Evolutionary conservation across 352 stramenopile species (phyloP).

Genomic region (Thraustochytrium sp.): DNA sequence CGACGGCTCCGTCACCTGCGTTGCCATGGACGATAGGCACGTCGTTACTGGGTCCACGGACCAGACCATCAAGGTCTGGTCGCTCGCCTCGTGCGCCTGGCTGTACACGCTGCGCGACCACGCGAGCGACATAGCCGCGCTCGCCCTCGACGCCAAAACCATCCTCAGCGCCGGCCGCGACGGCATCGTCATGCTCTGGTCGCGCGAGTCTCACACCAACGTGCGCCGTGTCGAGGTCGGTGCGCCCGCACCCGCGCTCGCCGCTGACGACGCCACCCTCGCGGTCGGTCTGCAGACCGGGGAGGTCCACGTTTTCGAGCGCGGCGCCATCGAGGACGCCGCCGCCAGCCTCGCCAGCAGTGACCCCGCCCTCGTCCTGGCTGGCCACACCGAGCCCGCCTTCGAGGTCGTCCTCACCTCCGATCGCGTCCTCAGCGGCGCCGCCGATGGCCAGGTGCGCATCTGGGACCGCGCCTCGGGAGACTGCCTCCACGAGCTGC

Average conservation of each 20-base stretch:
- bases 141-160: not conserved
- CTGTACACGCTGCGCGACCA: not conserved
- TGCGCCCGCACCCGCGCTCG: not conserved
- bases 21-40: not conserved
- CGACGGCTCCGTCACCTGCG: not conserved
- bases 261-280: not conserved
- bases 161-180: not conserved
- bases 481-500: too few relatives aligned
- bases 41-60: not conserved
- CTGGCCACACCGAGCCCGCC: not conserved
- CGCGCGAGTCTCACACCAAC: not conserved
- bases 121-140: not conserved
- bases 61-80: constrained; percentile 19
- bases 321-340: not conserved
- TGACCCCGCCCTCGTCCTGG: not conserved
- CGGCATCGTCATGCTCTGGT: not conserved
- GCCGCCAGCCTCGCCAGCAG: not conserved
- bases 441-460: not conserved
- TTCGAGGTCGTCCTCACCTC: not conserved
- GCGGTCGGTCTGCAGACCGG: not conserved
- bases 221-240: not conserved
- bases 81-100: not conserved
- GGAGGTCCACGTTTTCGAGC: not conserved
- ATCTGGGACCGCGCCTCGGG: not conserved
- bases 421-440: not conserved